Evolutionary conservation across 352 stramenopile species (phyloP).

Genomic region (Phytophthora litchii): DNA sequence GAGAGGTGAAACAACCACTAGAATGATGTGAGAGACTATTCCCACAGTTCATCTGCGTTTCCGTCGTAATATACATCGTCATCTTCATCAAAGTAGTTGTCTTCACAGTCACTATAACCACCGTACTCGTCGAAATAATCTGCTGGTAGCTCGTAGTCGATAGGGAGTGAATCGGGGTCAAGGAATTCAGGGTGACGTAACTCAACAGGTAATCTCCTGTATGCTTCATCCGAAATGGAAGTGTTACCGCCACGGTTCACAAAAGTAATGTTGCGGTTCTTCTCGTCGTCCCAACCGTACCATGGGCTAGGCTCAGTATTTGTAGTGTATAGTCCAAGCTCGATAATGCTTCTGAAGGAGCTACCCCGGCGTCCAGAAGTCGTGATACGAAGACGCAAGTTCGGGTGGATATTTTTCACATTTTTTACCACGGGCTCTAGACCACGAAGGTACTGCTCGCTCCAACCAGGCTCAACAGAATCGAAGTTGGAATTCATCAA

Average conservation of each 20-base stretch:
- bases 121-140: conserved; percentile 40
- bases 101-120: conserved; percentile 18
- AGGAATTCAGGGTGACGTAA: conserved; percentile 32
- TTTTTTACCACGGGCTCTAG: conserved; percentile 32
- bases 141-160: conserved; percentile 43
- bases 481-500: conserved; percentile 37
- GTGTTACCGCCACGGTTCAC: conserved; percentile 18
- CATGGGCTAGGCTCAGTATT: conserved; percentile 37
- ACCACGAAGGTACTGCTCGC: conserved; percentile 37
- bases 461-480: conserved; percentile 42
- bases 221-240: conserved; percentile 7
- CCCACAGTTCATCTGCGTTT: conserved; percentile 30
- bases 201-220: conserved; percentile 21
- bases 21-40: neutral
- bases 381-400: conserved; percentile 38
- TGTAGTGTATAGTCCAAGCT: conserved; percentile 48
- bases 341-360: conserved; percentile 38
- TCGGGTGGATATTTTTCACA: conserved; percentile 39
- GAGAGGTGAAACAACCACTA: no score
- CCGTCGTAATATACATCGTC: conserved; percentile 30
- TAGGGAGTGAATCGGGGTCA: conserved; percentile 39
- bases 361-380: conserved; percentile 25
- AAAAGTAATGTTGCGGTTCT: conserved; percentile 36
- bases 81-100: conserved; percentile 25
- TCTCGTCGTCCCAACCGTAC: conserved; percentile 49